Evolutionary conservation across 2,329 filamentous ascomycete genomes (phyloP).

Genomic region (Amylocarpus encephaloides): DNA sequence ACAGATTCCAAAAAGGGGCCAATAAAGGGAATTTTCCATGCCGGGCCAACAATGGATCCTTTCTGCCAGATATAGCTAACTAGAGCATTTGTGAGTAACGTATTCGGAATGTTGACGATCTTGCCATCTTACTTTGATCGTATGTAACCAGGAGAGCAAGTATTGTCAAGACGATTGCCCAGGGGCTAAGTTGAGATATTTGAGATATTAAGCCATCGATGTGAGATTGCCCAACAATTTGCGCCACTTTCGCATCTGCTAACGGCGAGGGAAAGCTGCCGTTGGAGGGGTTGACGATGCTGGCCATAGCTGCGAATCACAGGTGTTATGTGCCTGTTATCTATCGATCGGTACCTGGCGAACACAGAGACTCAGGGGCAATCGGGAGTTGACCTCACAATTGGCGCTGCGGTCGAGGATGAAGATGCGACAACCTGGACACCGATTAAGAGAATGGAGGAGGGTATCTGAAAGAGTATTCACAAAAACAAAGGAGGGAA

Average conservation of each 20-base stretch:
- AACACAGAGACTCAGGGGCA: background rate
- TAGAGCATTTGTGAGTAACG: conserved; percentile 33
- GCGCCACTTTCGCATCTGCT: conserved; percentile 27
- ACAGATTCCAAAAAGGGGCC: conserved; percentile 93
- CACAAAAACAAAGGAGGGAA: background rate
- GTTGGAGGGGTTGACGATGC: conserved; percentile 18
- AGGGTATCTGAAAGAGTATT: no score
- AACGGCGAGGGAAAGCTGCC: conserved; percentile 29
- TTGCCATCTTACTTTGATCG: conserved; percentile 68
- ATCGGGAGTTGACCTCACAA: no score
- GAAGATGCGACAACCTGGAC: no score
- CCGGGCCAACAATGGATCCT: conserved; percentile 67
- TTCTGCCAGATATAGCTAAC: conserved; percentile 71
- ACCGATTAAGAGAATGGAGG: no score
- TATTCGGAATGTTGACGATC: background rate
- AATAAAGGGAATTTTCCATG: conserved; percentile 77
- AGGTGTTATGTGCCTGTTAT: background rate
- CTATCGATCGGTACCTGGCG: background rate
- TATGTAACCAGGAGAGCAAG: conserved; percentile 70
- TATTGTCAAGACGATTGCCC: conserved; percentile 64
- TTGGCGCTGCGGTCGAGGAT: no score
- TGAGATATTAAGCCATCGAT: conserved; percentile 21
- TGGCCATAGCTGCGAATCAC: conserved; percentile 1
- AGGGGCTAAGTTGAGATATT: conserved; percentile 39
- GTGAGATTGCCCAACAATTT: conserved; percentile 22